Evolutionary conservation across 805 yeast genomes (phyloP), one percentile per base, ranked within the genome.

Genomic region (Nakazawaea pomicola): DNA sequence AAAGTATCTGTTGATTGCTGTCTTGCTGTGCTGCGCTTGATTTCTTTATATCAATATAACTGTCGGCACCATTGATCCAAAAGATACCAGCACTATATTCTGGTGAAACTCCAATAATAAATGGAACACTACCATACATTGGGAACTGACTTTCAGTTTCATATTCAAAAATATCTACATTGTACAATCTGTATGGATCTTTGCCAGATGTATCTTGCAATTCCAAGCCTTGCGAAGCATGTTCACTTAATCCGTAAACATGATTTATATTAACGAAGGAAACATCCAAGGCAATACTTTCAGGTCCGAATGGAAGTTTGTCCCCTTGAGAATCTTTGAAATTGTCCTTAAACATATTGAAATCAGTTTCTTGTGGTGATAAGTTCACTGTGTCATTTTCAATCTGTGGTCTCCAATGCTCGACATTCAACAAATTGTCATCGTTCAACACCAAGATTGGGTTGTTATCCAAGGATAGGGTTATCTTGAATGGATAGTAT

Each of bases 181-280:
- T 91, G 68, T 65, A 93, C 32, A 93, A 65, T 33, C 99, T 71
- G 60, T 93, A 93, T 2, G 98, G 98, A 41, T 81, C 84, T 1
- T 17, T 18, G 19, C 27, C 16, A 0, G 64, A 51, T 0, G 98
- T 90, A 49, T 85, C 91, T 42, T 79, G 78, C 49, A 93, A 65
- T 15, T 81, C 69, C 36, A 93, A 62, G 1, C 83, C 66, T 50
- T 87, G 95, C 0, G 98, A 91, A 11, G 41, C 33, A 55, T 93
- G 99, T 60, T 93, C 99, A 0, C 99, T 98, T 33, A 93, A 83
- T n/a, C 99, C 99, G 58, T 76, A 93, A 1, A 87, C 84, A 52
- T 82, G 71, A 4, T 66, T 57, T 49, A 70, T 81, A 1, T 77
- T 80, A 3, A 61, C 55, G 49, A 93, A 80, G 0, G 76, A 62